Evolutionary conservation across 2,329 filamentous ascomycete genomes (phyloP), one percentile per base, ranked within the genome.

Genomic region (Colletotrichum kahawae): DNA sequence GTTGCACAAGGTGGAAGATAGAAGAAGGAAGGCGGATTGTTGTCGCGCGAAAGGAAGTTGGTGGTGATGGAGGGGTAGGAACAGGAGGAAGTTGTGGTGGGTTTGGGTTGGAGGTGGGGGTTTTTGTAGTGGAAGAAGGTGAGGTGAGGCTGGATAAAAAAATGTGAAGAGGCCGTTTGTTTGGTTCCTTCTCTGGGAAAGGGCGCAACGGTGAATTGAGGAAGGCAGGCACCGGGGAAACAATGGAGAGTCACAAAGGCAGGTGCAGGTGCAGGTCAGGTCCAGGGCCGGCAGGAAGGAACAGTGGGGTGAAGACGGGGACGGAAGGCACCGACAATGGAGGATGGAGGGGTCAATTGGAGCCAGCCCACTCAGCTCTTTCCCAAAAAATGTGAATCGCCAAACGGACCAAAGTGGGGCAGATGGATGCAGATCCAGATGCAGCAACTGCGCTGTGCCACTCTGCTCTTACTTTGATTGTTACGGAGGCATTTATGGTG

Each of bases 321-420:
- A 43, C 66, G 71, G 71, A 64, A 70, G 71, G 34, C 67, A 48
- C 71, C 34, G 66, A 66, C 18, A 66, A 73, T 64, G 66, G 71
- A 43, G 71, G 71, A 73, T 64, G 59, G 71, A 43, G 71, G 71
- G 71, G 71, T 74, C 34, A 27, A 38, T 63, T 21, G n/a, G n/a
- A 51, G 21, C 43, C 43, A 51, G 43, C 43, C 43, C n/a, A 51
- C 43, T 21, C 36, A 73, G 43, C 66, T 63, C 67, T 74, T 34
- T 13, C 67, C 68, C 14, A 10, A 69, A 59, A 62, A 63, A 65
- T 67, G 12, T 64, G 54, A 56, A n/a, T 66, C 54, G n/a, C 43
- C 43, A 21, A 51, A 38, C 24, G 31, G 68, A 36, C 24, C 27
- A 48, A 71, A 38, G 72, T 62, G 72, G 72, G 68, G 38, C 36